Evolutionary conservation across 108 stramenopile species (phyloP).

Genomic region (Seminavis robusta): DNA sequence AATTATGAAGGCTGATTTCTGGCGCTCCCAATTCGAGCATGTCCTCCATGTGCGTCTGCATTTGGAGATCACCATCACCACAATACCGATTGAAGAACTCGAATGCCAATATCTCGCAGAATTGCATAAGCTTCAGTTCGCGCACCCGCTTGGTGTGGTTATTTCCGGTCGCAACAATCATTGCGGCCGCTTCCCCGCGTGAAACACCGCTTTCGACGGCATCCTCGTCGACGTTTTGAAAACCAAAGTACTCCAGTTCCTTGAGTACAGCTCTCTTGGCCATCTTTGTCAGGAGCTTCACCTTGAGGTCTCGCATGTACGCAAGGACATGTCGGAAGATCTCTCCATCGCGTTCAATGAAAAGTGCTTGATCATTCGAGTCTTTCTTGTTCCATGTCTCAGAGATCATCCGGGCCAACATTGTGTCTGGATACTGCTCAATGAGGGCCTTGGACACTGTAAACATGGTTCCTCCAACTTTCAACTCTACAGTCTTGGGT

Average conservation of each 20-base stretch:
- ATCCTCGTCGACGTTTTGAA: background rate
- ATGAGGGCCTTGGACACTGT: constrained; percentile 7
- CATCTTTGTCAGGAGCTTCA: background rate
- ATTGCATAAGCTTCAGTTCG: too few relatives aligned
- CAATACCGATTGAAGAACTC: too few relatives aligned
- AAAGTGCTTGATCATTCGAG: constrained; percentile 6
- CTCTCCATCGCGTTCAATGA: constrained; percentile 13
- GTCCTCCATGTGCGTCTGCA: too few relatives aligned
- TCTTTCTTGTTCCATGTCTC: constrained; percentile 8
- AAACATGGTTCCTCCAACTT: constrained; percentile 15
- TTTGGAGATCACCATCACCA: too few relatives aligned
- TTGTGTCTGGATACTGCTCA: constrained; percentile 9
- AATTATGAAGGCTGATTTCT: too few relatives aligned
- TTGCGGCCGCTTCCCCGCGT: too few relatives aligned
- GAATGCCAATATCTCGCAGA: too few relatives aligned
- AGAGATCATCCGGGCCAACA: constrained; percentile 12
- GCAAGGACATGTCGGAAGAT: constrained; percentile 10
- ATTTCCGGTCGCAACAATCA: too few relatives aligned
- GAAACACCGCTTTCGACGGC: too few relatives aligned
- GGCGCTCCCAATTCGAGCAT: too few relatives aligned
- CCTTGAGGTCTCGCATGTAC: constrained; percentile 16
- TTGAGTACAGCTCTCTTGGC: constrained; percentile 5
- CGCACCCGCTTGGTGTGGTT: too few relatives aligned
- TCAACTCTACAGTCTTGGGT: constrained; percentile 12
- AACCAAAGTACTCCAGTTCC: constrained; percentile 12